Base-by-base conservation (phyloP, 345 rosid genomes). In the Adansonia digitata region DNA sequence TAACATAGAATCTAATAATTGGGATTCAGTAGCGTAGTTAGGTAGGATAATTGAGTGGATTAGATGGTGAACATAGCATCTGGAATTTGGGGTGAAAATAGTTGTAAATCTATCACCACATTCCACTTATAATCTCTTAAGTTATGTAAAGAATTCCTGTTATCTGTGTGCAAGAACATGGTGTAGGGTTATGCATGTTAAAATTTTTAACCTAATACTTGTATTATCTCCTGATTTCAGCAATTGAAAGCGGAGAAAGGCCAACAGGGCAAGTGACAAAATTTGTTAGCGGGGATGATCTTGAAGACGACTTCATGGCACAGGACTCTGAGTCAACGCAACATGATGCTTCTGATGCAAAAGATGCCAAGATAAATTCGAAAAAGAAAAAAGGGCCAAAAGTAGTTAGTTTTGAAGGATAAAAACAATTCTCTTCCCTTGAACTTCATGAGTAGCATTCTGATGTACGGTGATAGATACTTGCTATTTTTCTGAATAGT, bases 241-340 rank as follows among this genome's bases (percentile, higher is more conserved):
- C 15, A 29, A 59, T 63, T 70, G 84, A 77, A 72, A 48, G 42
- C 7, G 88, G 71, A 17, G 83, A 77, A 55, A 74, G 71, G 74
- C 88, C 82, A 1, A 82, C 73, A 57, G 88, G 88, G n/a, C 81
- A 84, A 65, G 80, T 92, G 63, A 92, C 91, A 57, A 89, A 86
- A 84, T 80, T 91, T 57, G 4, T 53, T 0, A 45, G 46, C 11
- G 14, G 46, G 12, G 12, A 42, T 42, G 46, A 42, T 42, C 46
- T 42, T 42, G 46, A 42, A 42, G 46, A 42, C 11, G 46, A 42
- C 7, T 42, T 42, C 46, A 42, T 42, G 10, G 10, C 7, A 42
- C 86, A 82, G 61, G 85, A 64, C 52, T 79, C n/a, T 13, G 82
- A 71, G 45, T 18, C 72, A 20, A 75, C 66, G 56, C 59, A 42